Base-by-base conservation (phyloP, 768 basidiomycete species). In the Termitomyces bulborhizus region DNA sequence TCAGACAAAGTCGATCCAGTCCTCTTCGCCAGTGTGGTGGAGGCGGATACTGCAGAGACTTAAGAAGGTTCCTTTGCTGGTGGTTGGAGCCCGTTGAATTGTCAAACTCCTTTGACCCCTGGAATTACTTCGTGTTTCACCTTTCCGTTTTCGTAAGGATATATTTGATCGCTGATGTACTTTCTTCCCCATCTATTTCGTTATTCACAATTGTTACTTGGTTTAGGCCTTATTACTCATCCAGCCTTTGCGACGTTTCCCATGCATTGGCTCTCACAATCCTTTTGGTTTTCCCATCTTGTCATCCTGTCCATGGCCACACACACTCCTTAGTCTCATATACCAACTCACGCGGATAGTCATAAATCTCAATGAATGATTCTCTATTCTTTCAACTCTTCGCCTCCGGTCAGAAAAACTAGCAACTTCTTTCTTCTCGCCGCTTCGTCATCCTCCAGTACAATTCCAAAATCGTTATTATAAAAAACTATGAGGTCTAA, bases 21-120 rank as follows among this genome's bases (percentile, higher is more conserved):
- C 63, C 8, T 53, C 53, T 29, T 43, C 61, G 16, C 58, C 59
- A 16, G 59, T 63, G 34, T 73, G 71, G 71, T 73, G 70, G 71
- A 61, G 62, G 52, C 66, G 63, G 55, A 44, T 71, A 32, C 34
- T 71, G 36, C 46, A 56, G 3, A 65, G 65, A 40, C 54, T 73
- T 34, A 62, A 66, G 32, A 64, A 55, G 57, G 63, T 68, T 7
- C 69, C 66, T 34, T 53, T 68, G 16, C 49, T 56, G 59, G 31
- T 51, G 50, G 15, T 51, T 31, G 47, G 47, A 5, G 37, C 47
- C 4, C 47, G 21, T 26, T 48, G 34, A 48, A 37, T 24, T 16
- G 15, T 6, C 6, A 16, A 6, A 24, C 41, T 21, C 29, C n/a
- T 12, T 11, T 11, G 7, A 15, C 11, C 31, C 45, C 24, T 48